Conservation (phyloP, 768 basidiomycete genomes). For the Exidia glandulosa region DNA sequence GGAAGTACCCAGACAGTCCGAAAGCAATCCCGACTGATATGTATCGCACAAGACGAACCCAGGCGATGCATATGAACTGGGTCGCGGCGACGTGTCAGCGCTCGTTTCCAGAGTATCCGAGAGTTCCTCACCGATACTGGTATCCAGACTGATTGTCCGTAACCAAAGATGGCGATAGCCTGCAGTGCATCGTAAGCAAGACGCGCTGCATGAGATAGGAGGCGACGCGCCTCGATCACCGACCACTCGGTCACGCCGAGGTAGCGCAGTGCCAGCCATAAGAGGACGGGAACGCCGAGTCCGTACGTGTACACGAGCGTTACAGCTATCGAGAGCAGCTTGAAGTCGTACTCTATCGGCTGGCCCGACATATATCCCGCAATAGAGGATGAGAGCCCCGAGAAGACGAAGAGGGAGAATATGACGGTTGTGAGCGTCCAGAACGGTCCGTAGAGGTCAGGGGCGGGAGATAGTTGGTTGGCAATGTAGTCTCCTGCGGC, state of each 20-base stretch:
- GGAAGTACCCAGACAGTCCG: constrained; percentile 76
- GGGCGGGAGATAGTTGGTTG: constrained; percentile 49
- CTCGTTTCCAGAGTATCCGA: not conserved
- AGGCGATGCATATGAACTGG: constrained; percentile 77
- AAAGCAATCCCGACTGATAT: constrained; percentile 62
- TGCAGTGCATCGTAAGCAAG: not conserved
- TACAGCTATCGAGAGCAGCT: constrained; percentile 69
- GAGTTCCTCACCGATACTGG: constrained; percentile 57
- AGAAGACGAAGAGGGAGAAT: constrained; percentile 86
- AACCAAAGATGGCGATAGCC: constrained; percentile 71
- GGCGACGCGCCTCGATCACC: constrained; percentile 42
- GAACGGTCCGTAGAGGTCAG: constrained; percentile 84
- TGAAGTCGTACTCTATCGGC: constrained; percentile 75
- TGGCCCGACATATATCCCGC: constrained; percentile 66
- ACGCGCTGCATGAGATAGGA: not conserved
- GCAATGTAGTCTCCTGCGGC: constrained; percentile 51
- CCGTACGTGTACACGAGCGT: constrained; percentile 83
- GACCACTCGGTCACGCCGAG: constrained; percentile 86
- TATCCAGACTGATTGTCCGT: constrained; percentile 79
- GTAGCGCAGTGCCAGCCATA: constrained; percentile 82
- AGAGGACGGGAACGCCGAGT: constrained; percentile 62
- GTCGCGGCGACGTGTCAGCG: not conserved
- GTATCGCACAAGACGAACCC: constrained; percentile 76
- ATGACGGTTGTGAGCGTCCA: constrained; percentile 96
- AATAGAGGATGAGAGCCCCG: constrained; percentile 83